A percentile compares a stretch with the other conserved stretches of the same genome.
These are phyloP conservation scores for Orychophragmus violaceus DNA, from an alignment of 345 rosid genomes.

Conservation along the genomic window DNA sequence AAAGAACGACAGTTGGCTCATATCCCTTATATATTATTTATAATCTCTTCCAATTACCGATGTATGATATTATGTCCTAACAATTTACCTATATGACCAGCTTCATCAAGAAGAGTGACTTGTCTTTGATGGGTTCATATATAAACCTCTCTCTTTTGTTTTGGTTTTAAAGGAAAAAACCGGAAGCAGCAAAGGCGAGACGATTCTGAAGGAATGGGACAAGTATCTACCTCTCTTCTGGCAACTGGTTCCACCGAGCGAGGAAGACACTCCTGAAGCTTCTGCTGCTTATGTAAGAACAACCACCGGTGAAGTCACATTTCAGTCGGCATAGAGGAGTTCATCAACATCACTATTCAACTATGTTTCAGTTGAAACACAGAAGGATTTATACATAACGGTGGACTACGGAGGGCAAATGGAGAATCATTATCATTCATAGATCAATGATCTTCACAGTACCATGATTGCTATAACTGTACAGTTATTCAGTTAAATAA, in stretches of 20 bases:
- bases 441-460: conserved; percentile 23
- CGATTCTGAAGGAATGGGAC: conserved; percentile 81
- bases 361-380: conserved; percentile 13
- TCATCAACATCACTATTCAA: conserved; percentile 6
- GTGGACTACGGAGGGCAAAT: conserved; percentile 11
- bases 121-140: not conserved
- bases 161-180: conserved; percentile 69
- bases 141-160: not conserved
- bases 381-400: conserved; percentile 18
- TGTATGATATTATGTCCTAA: no score
- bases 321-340: conserved; percentile 62
- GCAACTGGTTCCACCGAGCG: conserved; percentile 99
- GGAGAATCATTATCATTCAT: not conserved
- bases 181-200: conserved; percentile 74
- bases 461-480: conserved; percentile 28
- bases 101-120: not conserved
- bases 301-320: conserved; percentile 56
- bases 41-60: no score
- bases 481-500: conserved; percentile 29
- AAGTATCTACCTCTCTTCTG: conserved; percentile 70
- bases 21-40: not conserved
- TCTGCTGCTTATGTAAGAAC: conserved; percentile 64
- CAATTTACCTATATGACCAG: not conserved
- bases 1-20: not conserved
- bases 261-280: conserved; percentile 99